Percentiles rank a stretch among this genome's conserved stretches.
These are phyloP conservation scores for Coffea canephora DNA, from an alignment of 257 asterid genomes.

Conservation along the genomic window DNA sequence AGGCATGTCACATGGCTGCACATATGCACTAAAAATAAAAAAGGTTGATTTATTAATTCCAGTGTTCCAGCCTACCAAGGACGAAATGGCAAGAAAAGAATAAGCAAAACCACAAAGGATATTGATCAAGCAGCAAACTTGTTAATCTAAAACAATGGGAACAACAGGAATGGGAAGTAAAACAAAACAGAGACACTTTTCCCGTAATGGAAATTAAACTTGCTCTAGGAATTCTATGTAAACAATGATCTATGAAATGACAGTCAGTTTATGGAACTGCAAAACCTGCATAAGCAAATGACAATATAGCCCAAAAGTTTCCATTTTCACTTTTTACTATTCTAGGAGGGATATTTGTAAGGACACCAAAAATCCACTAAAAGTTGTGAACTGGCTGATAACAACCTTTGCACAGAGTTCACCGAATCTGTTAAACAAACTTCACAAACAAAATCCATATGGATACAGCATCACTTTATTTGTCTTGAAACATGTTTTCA, in stretches of 20 bases:
- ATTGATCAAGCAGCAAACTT: not conserved
- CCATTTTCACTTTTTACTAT: not conserved
- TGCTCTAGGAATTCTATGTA: not conserved
- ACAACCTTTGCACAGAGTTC: too few species aligned
- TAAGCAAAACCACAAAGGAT: not conserved
- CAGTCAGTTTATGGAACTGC: slow-evolving; percentile 1
- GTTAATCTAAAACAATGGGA: not conserved
- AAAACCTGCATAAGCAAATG: not conserved
- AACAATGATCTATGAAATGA: not conserved
- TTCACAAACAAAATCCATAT: too few species aligned
- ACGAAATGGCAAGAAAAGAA: not conserved
- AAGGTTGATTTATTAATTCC: not conserved
- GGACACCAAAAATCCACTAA: not conserved
- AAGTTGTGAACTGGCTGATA: not conserved
- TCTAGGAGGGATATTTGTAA: not conserved
- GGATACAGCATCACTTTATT: too few species aligned
- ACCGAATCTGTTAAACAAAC: too few species aligned
- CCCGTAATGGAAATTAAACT: not conserved
- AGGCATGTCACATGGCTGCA: slow-evolving; percentile 3
- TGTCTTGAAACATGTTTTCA: too few species aligned
- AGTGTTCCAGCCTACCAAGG: not conserved
- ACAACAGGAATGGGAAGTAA: not conserved
- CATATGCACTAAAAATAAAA: not conserved
- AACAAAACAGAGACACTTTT: not conserved
- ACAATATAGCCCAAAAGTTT: not conserved